Percentiles rank a stretch among this genome's conserved stretches.
Evolutionary conservation across 2,329 filamentous ascomycete species (phyloP).

Genomic region (Akanthomyces dipterigenus): DNA sequence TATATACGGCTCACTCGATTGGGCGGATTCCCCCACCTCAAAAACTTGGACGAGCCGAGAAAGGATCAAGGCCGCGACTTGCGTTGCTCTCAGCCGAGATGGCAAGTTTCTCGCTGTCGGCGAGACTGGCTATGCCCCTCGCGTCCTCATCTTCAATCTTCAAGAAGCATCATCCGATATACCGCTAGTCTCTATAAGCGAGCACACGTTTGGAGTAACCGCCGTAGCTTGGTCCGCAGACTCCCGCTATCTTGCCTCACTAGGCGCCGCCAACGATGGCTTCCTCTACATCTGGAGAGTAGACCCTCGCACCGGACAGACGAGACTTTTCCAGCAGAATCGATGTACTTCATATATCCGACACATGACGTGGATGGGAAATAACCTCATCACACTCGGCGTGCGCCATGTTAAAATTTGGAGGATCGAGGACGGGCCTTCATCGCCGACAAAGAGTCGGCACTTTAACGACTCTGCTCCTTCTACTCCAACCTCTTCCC

Average conservation of each 20-base stretch:
- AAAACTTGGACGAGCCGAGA: constrained; percentile 85
- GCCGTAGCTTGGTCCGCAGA: constrained; percentile 86
- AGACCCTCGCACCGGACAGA: constrained; percentile 72
- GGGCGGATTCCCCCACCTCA: constrained; percentile 56
- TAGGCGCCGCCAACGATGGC: constrained; percentile 85
- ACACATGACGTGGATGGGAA: constrained; percentile 87
- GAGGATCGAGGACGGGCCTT: constrained; percentile 65
- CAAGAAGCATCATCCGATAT: constrained; percentile 72
- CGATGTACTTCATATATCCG: constrained; percentile 84
- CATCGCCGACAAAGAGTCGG: constrained; percentile 58
- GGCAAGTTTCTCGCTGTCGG: constrained; percentile 84
- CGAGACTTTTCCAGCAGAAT: constrained; percentile 76
- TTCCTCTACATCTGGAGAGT: constrained; percentile 90
- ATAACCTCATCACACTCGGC: constrained; percentile 75
- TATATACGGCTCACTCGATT: constrained; percentile 39
- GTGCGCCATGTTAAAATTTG: constrained; percentile 91
- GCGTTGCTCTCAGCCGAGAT: constrained; percentile 80
- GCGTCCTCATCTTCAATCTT: constrained; percentile 84
- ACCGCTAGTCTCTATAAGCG: constrained; percentile 77
- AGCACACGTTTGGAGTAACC: constrained; percentile 85
- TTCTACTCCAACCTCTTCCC: constrained; percentile 24
- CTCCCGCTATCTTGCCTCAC: constrained; percentile 76
- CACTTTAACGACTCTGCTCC: constrained; percentile 37
- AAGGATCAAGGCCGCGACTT: constrained; percentile 89
- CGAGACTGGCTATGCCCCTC: constrained; percentile 89